Percentiles rank a stretch among this genome's conserved stretches.
Evolutionary conservation across 116 monocot genomes (phyloP).

Genomic region (Trichopus zeylanicus): DNA sequence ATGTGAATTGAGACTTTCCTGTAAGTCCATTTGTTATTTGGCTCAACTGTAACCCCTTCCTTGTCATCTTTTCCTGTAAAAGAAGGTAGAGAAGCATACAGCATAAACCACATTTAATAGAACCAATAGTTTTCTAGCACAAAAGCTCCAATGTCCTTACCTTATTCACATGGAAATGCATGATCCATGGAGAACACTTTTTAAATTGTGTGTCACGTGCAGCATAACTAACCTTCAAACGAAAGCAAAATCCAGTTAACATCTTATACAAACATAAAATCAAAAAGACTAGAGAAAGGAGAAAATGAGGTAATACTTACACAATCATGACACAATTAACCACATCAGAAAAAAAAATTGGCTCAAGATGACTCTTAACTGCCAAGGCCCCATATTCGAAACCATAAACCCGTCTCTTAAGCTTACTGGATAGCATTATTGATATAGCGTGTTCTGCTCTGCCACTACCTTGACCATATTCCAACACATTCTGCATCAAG

Average conservation of each 20-base stretch:
- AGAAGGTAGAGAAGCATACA: constrained; percentile 6
- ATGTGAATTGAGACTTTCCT: constrained; percentile 20
- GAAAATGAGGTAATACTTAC: constrained; percentile 37
- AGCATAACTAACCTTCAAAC: constrained; percentile 38
- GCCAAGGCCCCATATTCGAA: constrained; percentile 74
- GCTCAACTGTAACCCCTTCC: constrained; percentile 29
- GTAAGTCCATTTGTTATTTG: constrained; percentile 28
- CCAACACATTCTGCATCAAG: constrained; percentile 38
- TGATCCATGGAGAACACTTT: constrained; percentile 58
- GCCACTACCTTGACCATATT: constrained; percentile 24
- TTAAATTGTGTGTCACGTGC: constrained; percentile 15
- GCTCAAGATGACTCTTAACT: constrained; percentile 68
- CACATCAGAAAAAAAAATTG: constrained; percentile 69
- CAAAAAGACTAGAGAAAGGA: background rate
- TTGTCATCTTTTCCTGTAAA: constrained; percentile 50
- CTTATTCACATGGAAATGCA: constrained; percentile 79
- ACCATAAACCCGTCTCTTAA: constrained; percentile 63
- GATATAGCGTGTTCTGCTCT: constrained; percentile 24
- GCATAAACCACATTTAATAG: constrained; percentile 4
- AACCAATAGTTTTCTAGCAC: background rate
- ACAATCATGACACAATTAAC: constrained; percentile 50
- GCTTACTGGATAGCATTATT: constrained; percentile 45
- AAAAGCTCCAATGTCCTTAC: constrained; percentile 18
- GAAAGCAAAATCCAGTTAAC: background rate
- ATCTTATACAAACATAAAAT: constrained; percentile 4